Evolutionary conservation across 1,139 yeast species (phyloP).

Genomic region (Debaryomyces psychrophilus): DNA sequence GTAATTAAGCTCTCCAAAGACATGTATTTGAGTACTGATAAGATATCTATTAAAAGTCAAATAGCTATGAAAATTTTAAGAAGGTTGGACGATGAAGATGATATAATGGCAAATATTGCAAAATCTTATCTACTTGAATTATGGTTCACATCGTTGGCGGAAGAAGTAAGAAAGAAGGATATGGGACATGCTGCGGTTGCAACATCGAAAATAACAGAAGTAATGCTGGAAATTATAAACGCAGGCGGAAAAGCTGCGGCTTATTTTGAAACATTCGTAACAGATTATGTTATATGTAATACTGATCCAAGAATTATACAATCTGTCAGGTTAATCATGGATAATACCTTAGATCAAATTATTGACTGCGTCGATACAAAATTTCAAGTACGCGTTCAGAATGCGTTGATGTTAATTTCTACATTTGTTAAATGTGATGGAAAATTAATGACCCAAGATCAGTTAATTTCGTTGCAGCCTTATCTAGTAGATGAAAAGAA

Average conservation of each 20-base stretch:
- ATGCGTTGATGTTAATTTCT: slow-evolving; percentile 52
- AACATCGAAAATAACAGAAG: slow-evolving; percentile 19
- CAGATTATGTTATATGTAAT: slow-evolving; percentile 38
- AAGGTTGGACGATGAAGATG: slow-evolving; percentile 73
- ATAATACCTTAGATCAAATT: slow-evolving; percentile 29
- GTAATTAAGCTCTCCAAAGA: slow-evolving; percentile 56
- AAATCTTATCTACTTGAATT: slow-evolving; percentile 42
- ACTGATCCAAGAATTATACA: slow-evolving; percentile 18
- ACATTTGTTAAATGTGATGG: slow-evolving; percentile 55
- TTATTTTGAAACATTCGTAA: slow-evolving; percentile 48
- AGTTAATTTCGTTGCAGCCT: slow-evolving; percentile 62
- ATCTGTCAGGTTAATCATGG: slow-evolving; percentile 26
- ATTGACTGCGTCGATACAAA: slow-evolving; percentile 27
- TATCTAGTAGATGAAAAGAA: slow-evolving; percentile 52
- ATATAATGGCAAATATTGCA: slow-evolving; percentile 51
- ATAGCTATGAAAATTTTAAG: slow-evolving; percentile 55
- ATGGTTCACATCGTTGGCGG: slow-evolving; percentile 41
- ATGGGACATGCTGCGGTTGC: slow-evolving; percentile 6
- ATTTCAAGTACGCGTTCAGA: slow-evolving; percentile 27
- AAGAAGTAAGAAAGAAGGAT: slow-evolving; percentile 9
- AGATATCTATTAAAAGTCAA: slow-evolving; percentile 36
- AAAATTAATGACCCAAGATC: slow-evolving; percentile 61
- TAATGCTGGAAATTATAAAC: slow-evolving; percentile 41
- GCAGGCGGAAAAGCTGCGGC: slow-evolving; percentile 38
- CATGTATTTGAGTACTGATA: slow-evolving; percentile 45